Base-by-base conservation (phyloP, 352 stramenopile genomes). In the Phytopythium sindhum region DNA sequence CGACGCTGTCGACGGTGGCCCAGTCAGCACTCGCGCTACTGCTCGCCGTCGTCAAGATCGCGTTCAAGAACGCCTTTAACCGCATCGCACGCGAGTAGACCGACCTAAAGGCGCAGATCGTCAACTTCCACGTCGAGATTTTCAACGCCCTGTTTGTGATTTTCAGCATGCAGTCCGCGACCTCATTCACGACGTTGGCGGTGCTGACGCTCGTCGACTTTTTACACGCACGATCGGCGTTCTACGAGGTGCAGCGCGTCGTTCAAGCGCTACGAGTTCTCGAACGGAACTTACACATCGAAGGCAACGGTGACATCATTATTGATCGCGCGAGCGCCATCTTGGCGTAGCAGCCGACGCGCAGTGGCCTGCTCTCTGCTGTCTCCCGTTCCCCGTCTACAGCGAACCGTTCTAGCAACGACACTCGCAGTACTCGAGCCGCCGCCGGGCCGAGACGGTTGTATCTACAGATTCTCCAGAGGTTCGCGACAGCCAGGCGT, bases 111-210 rank as follows among this genome's bases (percentile, higher is more conserved):
- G 69, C 69, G 0, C 69, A 74, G 42, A 61, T 64, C 14, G 69
- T 85, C 24, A 75, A 77, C 42, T 77, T 82, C 59, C 78, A 61
- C 19, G 60, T 80, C 24, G 66, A 82, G 21, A 74, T 82, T 47
- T 81, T 74, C 64, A 78, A 75, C 52, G 68, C 74, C 14, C 64
- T 83, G 61, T 85, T 73, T 31, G 65, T 80, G 8, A 59, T 66
- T 11, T 77, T 58, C 9, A 80, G 72, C 55, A 74, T 82, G 65
- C 76, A 85, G 39, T 74, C 67, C 53, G 63, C 74, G 1, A 74
- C 55, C 0, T 81, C 74, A 5, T 56, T 73, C 33, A 58, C 31
- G 10, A 83, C 67, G 7, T 67, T 66, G 15, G 29, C 66, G 2
- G 55, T 58, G 26, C 66, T 80, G 17, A 67, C 66, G 3, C 29